A percentile compares a stretch with the other conserved stretches of the same genome.
These are phyloP conservation scores for Monosporascus sp. DNA, from an alignment of 2,329 filamentous ascomycete genomes.

Conservation along the genomic window DNA sequence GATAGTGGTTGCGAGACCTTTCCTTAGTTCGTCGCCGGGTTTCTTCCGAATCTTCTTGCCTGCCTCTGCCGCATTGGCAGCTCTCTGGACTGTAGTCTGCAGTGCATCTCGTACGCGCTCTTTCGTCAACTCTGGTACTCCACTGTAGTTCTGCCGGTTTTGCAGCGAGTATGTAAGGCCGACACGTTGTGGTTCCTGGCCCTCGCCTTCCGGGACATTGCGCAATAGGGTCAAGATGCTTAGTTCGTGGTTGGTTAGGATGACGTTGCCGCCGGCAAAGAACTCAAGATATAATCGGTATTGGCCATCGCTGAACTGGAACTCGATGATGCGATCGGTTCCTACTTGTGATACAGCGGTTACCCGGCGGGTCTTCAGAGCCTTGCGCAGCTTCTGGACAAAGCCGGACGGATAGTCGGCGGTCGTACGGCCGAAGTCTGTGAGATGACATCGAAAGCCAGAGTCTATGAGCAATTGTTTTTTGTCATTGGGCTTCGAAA, in stretches of 20 bases:
- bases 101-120: constrained; percentile 68
- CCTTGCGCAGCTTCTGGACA: constrained; percentile 79
- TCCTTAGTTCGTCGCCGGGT: constrained; percentile 68
- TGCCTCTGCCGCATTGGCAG: constrained; percentile 41
- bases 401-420: constrained; percentile 81
- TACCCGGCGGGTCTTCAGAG: constrained; percentile 78
- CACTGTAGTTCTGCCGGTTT: constrained; percentile 76
- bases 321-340: constrained; percentile 87
- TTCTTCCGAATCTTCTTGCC: constrained; percentile 70
- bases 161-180: constrained; percentile 76
- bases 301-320: constrained; percentile 86
- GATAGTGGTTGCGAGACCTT: constrained; percentile 76
- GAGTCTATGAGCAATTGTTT: constrained; percentile 91
- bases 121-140: constrained; percentile 68
- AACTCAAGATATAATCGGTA: constrained; percentile 91
- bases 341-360: constrained; percentile 81
- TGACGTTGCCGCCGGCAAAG: constrained; percentile 91
- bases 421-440: constrained; percentile 81
- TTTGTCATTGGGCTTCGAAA: constrained; percentile 82
- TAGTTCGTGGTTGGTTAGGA: constrained; percentile 79
- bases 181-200: constrained; percentile 75
- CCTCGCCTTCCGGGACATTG: constrained; percentile 72
- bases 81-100: constrained; percentile 57
- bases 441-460: constrained; percentile 92
- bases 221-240: constrained; percentile 78